phyloP scores from a whole-genome alignment of 495 filamentous ascomycete genomes.

The Hypoxylon cercidicola region DNA sequence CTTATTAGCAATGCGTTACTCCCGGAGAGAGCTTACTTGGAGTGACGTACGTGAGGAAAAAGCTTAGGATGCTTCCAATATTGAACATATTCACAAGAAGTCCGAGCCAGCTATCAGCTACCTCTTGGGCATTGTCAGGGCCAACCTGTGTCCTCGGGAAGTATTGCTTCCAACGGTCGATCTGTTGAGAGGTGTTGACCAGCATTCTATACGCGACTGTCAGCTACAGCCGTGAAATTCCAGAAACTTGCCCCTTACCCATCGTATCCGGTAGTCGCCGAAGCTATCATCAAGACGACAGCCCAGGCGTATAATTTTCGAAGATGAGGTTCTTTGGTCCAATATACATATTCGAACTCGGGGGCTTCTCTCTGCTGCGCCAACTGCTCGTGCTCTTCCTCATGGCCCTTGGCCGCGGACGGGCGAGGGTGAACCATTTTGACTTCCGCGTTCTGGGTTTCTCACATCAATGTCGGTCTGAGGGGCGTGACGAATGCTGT shows the following conservation, averaged over 20 bases:
- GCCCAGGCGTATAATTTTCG: conserved; percentile 67
- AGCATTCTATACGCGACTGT: conserved; percentile 53
- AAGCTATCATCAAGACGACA: conserved; percentile 67
- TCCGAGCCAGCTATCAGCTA: conserved; percentile 62
- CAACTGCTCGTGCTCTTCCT: conserved; percentile 47
- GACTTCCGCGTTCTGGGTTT: neutral
- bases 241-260: conserved; percentile 34
- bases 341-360: conserved; percentile 67
- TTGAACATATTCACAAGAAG: conserved; percentile 77
- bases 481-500: neutral
- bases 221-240: conserved; percentile 7
- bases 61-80: conserved; percentile 71
- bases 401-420: conserved; percentile 27
- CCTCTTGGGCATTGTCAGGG: conserved; percentile 44
- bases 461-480: conserved; percentile 6
- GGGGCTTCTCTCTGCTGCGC: conserved; percentile 61
- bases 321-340: conserved; percentile 68
- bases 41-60: conserved; percentile 66
- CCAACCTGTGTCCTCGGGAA: conserved; percentile 58
- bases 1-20: neutral
- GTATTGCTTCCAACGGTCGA: conserved; percentile 62
- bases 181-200: conserved; percentile 67
- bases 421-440: conserved; percentile 33
- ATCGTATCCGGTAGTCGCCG: conserved; percentile 74
- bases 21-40: neutral